Evolutionary conservation across 176 grass and related monocot species (phyloP).

Genomic region (Aechmea fasciata): DNA sequence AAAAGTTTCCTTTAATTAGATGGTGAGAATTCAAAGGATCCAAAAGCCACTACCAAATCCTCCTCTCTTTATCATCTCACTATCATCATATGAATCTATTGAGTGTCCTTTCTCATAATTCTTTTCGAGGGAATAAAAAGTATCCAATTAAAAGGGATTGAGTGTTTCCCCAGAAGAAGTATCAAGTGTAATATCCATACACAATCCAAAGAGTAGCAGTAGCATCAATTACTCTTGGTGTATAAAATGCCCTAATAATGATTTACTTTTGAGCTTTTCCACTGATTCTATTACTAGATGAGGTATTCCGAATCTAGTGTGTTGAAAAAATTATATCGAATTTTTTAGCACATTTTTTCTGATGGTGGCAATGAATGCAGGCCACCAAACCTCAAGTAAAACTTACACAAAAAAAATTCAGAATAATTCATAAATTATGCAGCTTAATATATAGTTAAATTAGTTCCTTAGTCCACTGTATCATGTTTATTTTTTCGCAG

Average conservation of each 20-base stretch:
- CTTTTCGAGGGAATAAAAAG: slow-evolving; percentile 20
- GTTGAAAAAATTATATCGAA: not conserved
- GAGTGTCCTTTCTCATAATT: slow-evolving; percentile 27
- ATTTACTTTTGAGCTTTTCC: slow-evolving; percentile 28
- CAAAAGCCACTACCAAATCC: not conserved
- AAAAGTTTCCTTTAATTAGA: not conserved
- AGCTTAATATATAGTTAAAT: not conserved
- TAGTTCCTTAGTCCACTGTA: not conserved
- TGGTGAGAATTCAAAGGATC: not conserved
- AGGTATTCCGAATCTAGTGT: slow-evolving; percentile 18
- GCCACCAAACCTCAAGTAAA: not conserved
- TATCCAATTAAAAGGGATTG: slow-evolving; percentile 43
- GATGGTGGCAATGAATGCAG: slow-evolving; percentile 21
- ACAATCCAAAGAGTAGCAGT: slow-evolving; percentile 18
- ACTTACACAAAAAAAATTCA: not conserved
- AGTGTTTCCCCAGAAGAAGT: slow-evolving; percentile 34
- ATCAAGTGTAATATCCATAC: slow-evolving; percentile 13
- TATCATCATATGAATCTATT: slow-evolving; percentile 4
- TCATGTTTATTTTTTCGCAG: too few species aligned
- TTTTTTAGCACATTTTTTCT: not conserved
- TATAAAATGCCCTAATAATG: slow-evolving; percentile 6
- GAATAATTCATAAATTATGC: not conserved
- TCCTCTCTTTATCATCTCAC: not conserved
- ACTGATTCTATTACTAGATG: slow-evolving; percentile 10
- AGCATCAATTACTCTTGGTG: slow-evolving; percentile 14